Evolutionary conservation across 2,329 filamentous ascomycete genomes (phyloP).

Genomic region (Escovopsis sp.): DNA sequence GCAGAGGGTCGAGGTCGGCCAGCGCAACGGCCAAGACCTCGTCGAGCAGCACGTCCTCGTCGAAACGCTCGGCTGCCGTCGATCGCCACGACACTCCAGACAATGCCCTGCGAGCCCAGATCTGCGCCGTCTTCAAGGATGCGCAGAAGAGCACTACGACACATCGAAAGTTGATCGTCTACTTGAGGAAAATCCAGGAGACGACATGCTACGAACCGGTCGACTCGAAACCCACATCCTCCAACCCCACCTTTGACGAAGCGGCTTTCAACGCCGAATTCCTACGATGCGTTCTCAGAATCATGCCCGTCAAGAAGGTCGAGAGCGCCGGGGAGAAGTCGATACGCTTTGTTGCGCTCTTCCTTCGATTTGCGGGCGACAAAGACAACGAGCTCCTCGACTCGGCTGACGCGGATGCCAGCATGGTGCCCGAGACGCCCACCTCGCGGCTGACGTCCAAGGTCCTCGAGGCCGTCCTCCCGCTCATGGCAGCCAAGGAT

Average conservation of each 20-base stretch:
- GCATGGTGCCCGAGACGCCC: constrained; percentile 65
- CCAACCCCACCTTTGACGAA: constrained; percentile 58
- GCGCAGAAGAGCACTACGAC: constrained; percentile 81
- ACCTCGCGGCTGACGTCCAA: constrained; percentile 62
- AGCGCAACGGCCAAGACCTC: constrained; percentile 10
- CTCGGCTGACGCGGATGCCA: constrained; percentile 51
- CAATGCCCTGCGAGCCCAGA: constrained; percentile 55
- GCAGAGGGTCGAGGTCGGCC: constrained; percentile 27
- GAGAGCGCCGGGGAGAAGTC: constrained; percentile 76
- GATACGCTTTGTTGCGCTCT: constrained; percentile 76
- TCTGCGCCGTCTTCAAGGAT: constrained; percentile 60
- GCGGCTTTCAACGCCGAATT: constrained; percentile 80
- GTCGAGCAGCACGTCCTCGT: constrained; percentile 19
- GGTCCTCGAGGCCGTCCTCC: constrained; percentile 58
- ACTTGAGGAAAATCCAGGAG: constrained; percentile 80
- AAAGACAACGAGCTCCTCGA: constrained; percentile 56
- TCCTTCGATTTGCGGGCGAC: constrained; percentile 56
- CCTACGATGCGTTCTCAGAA: constrained; percentile 62
- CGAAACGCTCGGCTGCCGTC: constrained; percentile 39
- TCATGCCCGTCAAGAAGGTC: constrained; percentile 81
- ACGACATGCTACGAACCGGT: constrained; percentile 55
- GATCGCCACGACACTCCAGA: constrained; percentile 63
- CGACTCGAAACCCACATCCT: constrained; percentile 34
- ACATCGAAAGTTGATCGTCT: constrained; percentile 79
- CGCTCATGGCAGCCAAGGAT: constrained; percentile 73